Conservation (phyloP, 1,284 basidiomycete genomes). For the Moniliophthora roreri region DNA sequence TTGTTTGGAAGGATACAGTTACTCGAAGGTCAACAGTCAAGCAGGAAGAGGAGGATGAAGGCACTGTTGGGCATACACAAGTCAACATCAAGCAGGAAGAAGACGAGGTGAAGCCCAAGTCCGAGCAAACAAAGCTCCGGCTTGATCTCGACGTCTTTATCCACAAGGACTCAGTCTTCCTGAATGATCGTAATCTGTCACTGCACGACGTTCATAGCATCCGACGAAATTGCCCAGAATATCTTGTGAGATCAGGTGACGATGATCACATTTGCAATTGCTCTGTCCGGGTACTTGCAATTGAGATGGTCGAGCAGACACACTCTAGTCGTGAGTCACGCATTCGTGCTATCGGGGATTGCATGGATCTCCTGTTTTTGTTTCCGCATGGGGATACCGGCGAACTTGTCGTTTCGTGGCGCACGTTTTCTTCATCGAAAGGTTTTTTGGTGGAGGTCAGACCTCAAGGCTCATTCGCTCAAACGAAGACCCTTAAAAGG, state of each 20-base stretch:
- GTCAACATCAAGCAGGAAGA: too few species aligned
- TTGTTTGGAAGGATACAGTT: not conserved
- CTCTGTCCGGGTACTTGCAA: not conserved
- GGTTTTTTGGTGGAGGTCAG: too few species aligned
- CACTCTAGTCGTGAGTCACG: not conserved
- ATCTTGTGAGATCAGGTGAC: not conserved
- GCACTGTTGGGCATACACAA: not conserved
- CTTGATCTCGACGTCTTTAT: conserved; percentile 3
- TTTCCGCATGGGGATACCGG: too few species aligned
- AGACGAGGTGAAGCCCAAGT: too few species aligned
- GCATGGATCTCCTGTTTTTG: too few species aligned
- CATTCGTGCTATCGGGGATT: too few species aligned
- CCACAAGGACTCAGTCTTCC: not conserved
- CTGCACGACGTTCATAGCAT: not conserved
- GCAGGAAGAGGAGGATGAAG: not conserved
- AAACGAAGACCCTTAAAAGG: too few species aligned
- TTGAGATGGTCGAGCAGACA: not conserved
- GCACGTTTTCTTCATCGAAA: too few species aligned
- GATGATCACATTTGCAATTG: not conserved
- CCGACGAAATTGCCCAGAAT: conserved; percentile 1
- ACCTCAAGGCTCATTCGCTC: too few species aligned
- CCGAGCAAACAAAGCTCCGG: too few species aligned
- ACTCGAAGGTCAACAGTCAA: too few species aligned
- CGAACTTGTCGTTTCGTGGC: too few species aligned
- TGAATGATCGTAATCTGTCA: conserved; percentile 5